These are phyloP conservation scores for Recurvomyces mirabilis DNA, from an alignment of 495 filamentous ascomycete genomes.

Conservation along the genomic window DNA sequence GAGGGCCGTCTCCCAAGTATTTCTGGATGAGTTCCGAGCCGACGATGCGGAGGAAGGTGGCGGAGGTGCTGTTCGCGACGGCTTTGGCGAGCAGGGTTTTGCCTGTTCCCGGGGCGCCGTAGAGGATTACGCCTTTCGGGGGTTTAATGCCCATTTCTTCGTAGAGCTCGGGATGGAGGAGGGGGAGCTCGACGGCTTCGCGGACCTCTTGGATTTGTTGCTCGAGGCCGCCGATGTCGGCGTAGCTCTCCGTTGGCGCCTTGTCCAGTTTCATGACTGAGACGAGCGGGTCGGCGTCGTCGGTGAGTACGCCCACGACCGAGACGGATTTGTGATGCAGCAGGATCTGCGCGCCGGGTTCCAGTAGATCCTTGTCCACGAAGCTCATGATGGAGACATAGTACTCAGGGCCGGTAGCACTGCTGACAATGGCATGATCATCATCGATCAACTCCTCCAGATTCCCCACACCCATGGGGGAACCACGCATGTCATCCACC, in stretches of 20 bases:
- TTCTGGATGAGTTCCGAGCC: conserved; percentile 98
- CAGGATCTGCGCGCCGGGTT: conserved; percentile 90
- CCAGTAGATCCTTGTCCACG: conserved; percentile 95
- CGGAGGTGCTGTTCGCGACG: conserved; percentile 95
- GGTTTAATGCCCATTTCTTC: conserved; percentile 99
- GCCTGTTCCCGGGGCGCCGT: conserved; percentile 92
- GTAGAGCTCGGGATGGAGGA: conserved; percentile 94
- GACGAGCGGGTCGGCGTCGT: conserved; percentile 90
- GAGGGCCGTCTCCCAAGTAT: conserved; percentile 91
- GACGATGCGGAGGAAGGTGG: conserved; percentile 96
- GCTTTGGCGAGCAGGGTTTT: conserved; percentile 97
- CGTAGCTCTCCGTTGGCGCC: conserved; percentile 94
- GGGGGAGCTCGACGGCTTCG: conserved; percentile 89
- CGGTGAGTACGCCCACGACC: conserved; percentile 93
- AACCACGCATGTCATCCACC: conserved; percentile 97
- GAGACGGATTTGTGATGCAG: conserved; percentile 97
- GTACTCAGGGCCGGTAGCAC: conserved; percentile 94
- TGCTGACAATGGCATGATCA: conserved; percentile 97
- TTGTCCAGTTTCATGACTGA: conserved; percentile 99
- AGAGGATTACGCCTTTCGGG: conserved; percentile 98
- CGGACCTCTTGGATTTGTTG: conserved; percentile 94
- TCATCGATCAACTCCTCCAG: conserved; percentile 99
- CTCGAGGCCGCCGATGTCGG: conserved; percentile 95
- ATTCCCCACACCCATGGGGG: conserved; percentile 96
- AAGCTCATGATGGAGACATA: conserved; percentile 99